These are phyloP conservation scores for Teunomyces kruisii DNA, from an alignment of 805 yeast species.

Conservation along the genomic window DNA sequence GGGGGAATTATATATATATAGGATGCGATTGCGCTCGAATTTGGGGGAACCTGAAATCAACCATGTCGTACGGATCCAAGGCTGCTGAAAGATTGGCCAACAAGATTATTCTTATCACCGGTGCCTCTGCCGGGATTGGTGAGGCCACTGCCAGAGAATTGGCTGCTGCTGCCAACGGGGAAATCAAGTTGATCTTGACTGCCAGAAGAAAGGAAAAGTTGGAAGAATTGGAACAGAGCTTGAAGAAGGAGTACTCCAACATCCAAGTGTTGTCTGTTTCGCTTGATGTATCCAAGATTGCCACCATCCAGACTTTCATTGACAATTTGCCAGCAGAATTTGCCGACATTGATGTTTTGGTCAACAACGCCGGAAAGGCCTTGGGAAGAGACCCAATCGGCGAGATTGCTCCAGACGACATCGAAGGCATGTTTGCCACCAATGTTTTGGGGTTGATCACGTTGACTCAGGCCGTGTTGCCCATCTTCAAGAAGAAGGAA, in stretches of 20 bases:
- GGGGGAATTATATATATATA: background rate
- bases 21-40: background rate
- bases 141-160: conserved; percentile 86
- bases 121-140: conserved; percentile 96
- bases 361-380: conserved; percentile 78
- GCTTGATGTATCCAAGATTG: conserved; percentile 40
- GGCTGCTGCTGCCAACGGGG: conserved; percentile 73
- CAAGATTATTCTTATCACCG: conserved; percentile 84
- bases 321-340: conserved; percentile 56
- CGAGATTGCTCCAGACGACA: conserved; percentile 58
- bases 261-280: conserved; percentile 58
- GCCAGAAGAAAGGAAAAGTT: conserved; percentile 76
- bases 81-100: conserved; percentile 82
- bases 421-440: conserved; percentile 76
- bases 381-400: conserved; percentile 80
- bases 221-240: conserved; percentile 45
- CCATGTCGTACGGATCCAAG: conserved; percentile 65
- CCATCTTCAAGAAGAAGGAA: conserved; percentile 67
- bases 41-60: too few species aligned
- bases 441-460: conserved; percentile 85
- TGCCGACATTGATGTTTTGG: conserved; percentile 61
- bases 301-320: conserved; percentile 52
- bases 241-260: conserved; percentile 49
- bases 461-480: conserved; percentile 76
- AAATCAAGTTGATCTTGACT: conserved; percentile 66